Conservation (phyloP, 2,329 filamentous ascomycete species). For the Fusarium cicatricum region DNA sequence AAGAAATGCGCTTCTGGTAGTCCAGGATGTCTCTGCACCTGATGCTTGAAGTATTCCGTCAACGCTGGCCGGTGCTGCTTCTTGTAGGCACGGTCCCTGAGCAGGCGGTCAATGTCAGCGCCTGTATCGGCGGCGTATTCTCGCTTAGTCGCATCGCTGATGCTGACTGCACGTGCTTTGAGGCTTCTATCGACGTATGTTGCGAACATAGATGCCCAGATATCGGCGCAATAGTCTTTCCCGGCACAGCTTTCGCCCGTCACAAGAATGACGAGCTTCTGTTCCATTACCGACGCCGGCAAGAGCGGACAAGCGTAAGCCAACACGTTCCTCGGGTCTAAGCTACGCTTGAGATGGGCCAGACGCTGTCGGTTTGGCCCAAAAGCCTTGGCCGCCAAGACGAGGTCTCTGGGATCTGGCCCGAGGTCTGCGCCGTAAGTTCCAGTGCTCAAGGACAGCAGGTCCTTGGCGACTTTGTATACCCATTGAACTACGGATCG, state of each 20-base stretch:
- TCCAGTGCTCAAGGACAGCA: constrained; percentile 61
- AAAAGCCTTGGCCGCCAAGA: constrained; percentile 63
- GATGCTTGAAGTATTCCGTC: constrained; percentile 59
- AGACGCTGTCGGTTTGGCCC: constrained; percentile 61
- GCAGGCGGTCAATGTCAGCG: constrained; percentile 57
- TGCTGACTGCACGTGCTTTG: constrained; percentile 51
- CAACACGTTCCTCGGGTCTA: constrained; percentile 61
- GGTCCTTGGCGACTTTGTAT: constrained; percentile 55
- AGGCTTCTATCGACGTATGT: constrained; percentile 39
- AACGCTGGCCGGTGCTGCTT: constrained; percentile 64
- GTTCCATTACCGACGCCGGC: constrained; percentile 42
- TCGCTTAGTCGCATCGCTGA: constrained; percentile 65
- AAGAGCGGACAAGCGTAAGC: constrained; percentile 64
- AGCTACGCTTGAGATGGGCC: constrained; percentile 56
- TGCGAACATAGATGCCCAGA: constrained; percentile 58
- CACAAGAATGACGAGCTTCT: constrained; percentile 64
- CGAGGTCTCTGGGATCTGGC: constrained; percentile 64
- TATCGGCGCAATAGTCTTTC: constrained; percentile 66
- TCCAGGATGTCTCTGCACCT: constrained; percentile 52
- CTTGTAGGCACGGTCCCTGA: constrained; percentile 66
- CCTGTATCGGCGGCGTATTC: constrained; percentile 61
- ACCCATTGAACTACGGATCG: constrained; percentile 60
- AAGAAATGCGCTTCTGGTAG: constrained; percentile 62
- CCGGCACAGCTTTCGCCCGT: constrained; percentile 63
- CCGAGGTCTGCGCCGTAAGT: constrained; percentile 69